Conservation (phyloP, 306 rosid species). For the Malus sieversii region DNA sequence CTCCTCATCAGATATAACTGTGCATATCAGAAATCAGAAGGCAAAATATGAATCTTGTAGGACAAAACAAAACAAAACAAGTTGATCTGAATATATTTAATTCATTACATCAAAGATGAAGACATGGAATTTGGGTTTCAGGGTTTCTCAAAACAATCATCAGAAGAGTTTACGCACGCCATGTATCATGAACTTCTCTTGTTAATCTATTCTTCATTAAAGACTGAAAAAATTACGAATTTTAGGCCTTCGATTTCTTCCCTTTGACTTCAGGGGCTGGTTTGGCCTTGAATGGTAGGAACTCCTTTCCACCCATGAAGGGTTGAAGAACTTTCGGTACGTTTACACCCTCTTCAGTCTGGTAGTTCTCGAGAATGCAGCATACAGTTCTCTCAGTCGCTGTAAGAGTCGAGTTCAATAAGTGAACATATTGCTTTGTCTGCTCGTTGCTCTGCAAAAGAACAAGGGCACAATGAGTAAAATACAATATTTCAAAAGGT, state of each 20-base stretch:
- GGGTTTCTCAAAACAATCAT: not conserved
- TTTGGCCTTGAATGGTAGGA: slow-evolving; percentile 73
- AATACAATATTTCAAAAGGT: not conserved
- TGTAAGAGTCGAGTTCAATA: slow-evolving; percentile 90
- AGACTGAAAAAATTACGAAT: slow-evolving; percentile 32
- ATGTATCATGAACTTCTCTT: slow-evolving; percentile 1
- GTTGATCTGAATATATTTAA: not conserved
- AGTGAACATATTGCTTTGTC: slow-evolving; percentile 69
- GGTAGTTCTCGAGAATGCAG: slow-evolving; percentile 92
- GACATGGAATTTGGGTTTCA: not conserved
- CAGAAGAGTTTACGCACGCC: not conserved
- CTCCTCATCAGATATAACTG: not conserved
- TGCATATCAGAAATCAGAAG: not conserved
- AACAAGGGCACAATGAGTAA: not conserved
- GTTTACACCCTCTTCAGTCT: slow-evolving; percentile 83
- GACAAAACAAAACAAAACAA: no score
- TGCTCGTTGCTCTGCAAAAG: slow-evolving; percentile 72
- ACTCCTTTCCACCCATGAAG: slow-evolving; percentile 71
- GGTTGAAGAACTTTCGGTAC: slow-evolving; percentile 66
- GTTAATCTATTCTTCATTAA: slow-evolving; percentile 18
- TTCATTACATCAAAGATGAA: slow-evolving; percentile 7
- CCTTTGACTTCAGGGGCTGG: slow-evolving; percentile 69
- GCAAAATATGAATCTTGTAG: not conserved
- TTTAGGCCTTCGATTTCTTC: slow-evolving; percentile 92
- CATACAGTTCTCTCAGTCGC: slow-evolving; percentile 95